Evolutionary conservation across 305 asterid genomes (phyloP), one percentile per base, ranked within the genome.

Genomic region (Solanum hybrid): DNA sequence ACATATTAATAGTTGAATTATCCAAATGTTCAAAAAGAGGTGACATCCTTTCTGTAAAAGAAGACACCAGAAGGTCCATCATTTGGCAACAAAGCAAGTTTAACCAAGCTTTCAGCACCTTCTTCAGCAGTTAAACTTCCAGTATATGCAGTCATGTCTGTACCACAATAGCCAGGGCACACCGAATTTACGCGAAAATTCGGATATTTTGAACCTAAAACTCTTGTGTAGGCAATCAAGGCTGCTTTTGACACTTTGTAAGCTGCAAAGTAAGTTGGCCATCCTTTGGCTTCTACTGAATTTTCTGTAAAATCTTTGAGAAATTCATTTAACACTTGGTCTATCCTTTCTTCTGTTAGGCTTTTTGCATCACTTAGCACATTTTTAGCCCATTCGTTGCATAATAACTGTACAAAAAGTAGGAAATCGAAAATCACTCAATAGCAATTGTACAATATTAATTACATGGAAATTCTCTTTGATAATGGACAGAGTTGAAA

Each of bases 221-320:
- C 65, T 68, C 93, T 90, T 2, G 91, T 70, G 45, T 91, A 89
- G 4, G 92, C 90, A 90, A 90, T 91, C 78, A 90, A 4, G 17
- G 91, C 33, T 45, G 92, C 91, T 89, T 91, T 91, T 22, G 93
- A 89, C 7, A 92, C 27, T 14, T 27, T 80, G 29, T 92, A 90
- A 26, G 91, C 91, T 6, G 92, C 10, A 15, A 41, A 31, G 20
- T 87, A 87, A 73, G 85, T 68, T 73, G 95, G 95, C 97, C 97
- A 94, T 86, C 95, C 97, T 86, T 93, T 92, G 76, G 92, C 70
- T 90, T 91, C 89, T 27, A 90, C 8, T 2, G 94, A 88, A 17
- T 92, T 94, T 37, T 93, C 93, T 88, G 87, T 92, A 79, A 93
- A 93, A 89, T 95, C 97, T 38, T 93, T 92, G n/a, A 94, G 90